Conservation (phyloP, 2,329 filamentous ascomycete genomes). For the Pseudonectria buxi region DNA sequence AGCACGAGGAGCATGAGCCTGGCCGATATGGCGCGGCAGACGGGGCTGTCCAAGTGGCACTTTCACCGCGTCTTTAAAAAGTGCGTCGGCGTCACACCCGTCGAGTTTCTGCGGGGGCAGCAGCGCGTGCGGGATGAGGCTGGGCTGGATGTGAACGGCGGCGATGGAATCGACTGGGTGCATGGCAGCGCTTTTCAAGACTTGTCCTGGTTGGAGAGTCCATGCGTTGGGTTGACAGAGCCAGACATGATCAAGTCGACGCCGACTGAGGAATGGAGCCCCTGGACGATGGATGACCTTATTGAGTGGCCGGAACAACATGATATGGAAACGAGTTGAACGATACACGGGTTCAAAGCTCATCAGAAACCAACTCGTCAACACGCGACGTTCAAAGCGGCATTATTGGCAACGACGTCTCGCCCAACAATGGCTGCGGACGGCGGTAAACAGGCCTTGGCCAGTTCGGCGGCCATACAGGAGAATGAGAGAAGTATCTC, state of each 20-base stretch:
- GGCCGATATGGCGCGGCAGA: constrained; percentile 41
- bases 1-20: constrained; percentile 27
- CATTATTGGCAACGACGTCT: background rate
- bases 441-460: too few species aligned
- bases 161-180: too few species aligned
- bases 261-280: constrained; percentile 5
- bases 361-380: background rate
- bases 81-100: constrained; percentile 42
- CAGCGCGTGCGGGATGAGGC: constrained; percentile 8
- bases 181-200: too few species aligned
- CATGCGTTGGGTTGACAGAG: constrained; percentile 6
- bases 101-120: constrained; percentile 25
- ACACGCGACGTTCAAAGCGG: too few species aligned
- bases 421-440: background rate
- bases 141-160: background rate
- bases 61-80: constrained; percentile 54
- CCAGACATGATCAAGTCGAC: constrained; percentile 7
- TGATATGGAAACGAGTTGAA: background rate
- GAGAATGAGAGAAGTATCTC: too few species aligned
- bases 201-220: constrained; percentile 7
- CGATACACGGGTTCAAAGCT: background rate
- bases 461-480: too few species aligned
- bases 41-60: constrained; percentile 49
- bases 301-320: constrained; percentile 15
- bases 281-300: constrained; percentile 19